Evolutionary conservation across 129 eudicot species (phyloP).

Genomic region (Apium graveolens): DNA sequence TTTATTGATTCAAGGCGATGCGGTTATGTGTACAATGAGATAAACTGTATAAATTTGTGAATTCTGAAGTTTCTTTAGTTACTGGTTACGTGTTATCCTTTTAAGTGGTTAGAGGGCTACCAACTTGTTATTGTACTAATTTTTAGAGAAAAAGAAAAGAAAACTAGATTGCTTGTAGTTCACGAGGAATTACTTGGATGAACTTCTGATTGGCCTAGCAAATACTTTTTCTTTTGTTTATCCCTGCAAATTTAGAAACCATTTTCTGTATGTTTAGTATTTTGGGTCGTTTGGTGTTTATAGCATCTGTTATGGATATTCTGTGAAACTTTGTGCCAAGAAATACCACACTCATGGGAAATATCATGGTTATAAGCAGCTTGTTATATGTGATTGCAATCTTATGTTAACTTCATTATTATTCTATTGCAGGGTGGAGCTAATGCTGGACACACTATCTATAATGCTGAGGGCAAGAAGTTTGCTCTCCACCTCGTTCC

Average conservation of each 20-base stretch:
- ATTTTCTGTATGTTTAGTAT: neutral
- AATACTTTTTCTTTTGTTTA: neutral
- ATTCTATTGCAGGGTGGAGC: constrained; percentile 75
- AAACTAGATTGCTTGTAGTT: neutral
- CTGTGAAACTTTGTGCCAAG: neutral
- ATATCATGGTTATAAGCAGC: neutral
- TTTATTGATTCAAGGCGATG: neutral
- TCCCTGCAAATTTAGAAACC: neutral
- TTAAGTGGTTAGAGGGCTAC: neutral
- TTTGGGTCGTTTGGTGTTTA: neutral
- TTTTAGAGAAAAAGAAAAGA: neutral
- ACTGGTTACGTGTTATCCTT: neutral
- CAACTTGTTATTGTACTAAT: neutral
- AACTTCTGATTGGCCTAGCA: neutral
- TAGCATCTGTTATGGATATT: neutral
- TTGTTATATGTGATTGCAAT: neutral
- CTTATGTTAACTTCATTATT: neutral
- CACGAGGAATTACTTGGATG: neutral
- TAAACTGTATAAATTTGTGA: neutral
- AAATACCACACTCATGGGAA: neutral
- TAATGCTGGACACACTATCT: constrained; percentile 98
- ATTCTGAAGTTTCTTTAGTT: neutral
- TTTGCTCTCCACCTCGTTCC: constrained; percentile 99
- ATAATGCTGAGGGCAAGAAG: constrained; percentile 92
- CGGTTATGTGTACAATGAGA: neutral